phyloP scores from a whole-genome alignment of 208 protist species.

The Histomonas meleagridis region DNA sequence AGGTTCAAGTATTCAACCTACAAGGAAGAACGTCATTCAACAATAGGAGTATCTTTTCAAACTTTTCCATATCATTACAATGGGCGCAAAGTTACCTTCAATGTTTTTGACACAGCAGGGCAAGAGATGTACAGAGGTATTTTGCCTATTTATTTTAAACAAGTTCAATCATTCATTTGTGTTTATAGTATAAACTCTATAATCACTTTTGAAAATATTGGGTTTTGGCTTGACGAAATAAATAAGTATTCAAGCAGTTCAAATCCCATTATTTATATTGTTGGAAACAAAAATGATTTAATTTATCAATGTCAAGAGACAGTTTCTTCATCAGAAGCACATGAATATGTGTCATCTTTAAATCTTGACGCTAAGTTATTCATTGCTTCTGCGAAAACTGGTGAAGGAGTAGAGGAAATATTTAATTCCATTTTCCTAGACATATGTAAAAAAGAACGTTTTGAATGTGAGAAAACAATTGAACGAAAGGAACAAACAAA shows the following conservation, averaged over 20 bases:
- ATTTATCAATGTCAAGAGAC: no score
- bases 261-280: no score
- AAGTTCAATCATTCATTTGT: not conserved
- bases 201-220: not conserved
- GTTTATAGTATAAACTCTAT: not conserved
- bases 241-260: not conserved
- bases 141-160: not conserved
- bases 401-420: no score
- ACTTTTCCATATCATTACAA: not conserved
- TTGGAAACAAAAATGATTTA: no score
- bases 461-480: no score
- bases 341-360: no score
- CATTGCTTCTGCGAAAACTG: no score
- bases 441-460: no score
- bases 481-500: no score
- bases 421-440: no score
- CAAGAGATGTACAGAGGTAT: conserved; percentile 7
- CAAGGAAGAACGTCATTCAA: not conserved
- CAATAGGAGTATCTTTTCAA: not conserved
- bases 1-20: not conserved
- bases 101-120: not conserved
- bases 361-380: no score
- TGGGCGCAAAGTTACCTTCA: not conserved
- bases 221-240: not conserved
- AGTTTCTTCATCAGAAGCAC: no score